Conservation (phyloP, 768 basidiomycete genomes). For the Lentinula aciculospora region DNA sequence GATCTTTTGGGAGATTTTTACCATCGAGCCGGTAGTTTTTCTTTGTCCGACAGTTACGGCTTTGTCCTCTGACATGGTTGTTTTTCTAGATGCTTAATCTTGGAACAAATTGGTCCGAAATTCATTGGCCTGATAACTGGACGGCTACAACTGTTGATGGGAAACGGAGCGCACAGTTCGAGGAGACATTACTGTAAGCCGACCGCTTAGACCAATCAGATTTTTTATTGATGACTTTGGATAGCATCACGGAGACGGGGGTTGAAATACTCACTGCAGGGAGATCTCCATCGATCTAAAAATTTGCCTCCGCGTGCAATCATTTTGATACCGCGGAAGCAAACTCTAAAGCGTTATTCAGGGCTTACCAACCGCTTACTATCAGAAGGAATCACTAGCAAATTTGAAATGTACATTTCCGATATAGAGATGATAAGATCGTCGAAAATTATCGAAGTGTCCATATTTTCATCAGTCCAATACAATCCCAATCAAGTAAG, state of each 20-base stretch:
- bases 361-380: too few species aligned
- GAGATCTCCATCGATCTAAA: conserved; percentile 3
- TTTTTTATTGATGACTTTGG: conserved; percentile 3
- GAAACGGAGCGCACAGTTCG: conserved; percentile 91
- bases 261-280: conserved; percentile 81
- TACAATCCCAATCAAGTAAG: background rate
- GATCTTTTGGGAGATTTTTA: conserved; percentile 40
- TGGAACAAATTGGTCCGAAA: conserved; percentile 67
- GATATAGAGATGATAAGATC: too few species aligned
- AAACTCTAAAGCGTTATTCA: conserved; percentile 9
- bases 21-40: conserved; percentile 65
- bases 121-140: conserved; percentile 95
- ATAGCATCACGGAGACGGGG: conserved; percentile 86
- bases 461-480: too few species aligned
- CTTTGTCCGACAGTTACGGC: background rate
- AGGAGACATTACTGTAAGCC: conserved; percentile 90
- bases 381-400: too few species aligned
- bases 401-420: too few species aligned
- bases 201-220: conserved; percentile 2
- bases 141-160: conserved; percentile 93
- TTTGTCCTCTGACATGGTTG: conserved; percentile 3
- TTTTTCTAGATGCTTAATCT: conserved; percentile 82
- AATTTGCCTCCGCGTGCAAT: background rate
- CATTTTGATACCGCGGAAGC: conserved; percentile 8
- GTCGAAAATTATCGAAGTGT: too few species aligned